Percentiles rank a stretch among this genome's conserved stretches.
Evolutionary conservation across 495 filamentous ascomycete genomes (phyloP).

Genomic region (Pseudotulostoma volvatum): DNA sequence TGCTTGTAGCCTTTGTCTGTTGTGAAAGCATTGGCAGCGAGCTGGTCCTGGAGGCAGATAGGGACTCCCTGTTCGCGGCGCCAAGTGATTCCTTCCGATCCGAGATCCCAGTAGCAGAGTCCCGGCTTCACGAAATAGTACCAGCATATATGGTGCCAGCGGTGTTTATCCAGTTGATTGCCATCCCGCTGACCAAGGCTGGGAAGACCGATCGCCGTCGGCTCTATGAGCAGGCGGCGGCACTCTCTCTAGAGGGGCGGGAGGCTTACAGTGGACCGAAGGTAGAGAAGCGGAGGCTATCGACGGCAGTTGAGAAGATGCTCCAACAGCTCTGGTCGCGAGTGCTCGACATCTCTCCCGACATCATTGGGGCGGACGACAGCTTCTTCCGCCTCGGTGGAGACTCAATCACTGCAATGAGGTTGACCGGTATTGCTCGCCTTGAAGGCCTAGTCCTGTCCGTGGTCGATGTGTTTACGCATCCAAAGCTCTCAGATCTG

Average conservation of each 20-base stretch:
- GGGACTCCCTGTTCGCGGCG: not conserved
- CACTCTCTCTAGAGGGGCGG: constrained; percentile 3
- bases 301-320: constrained; percentile 9
- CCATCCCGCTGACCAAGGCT: constrained; percentile 2
- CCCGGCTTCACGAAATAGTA: not conserved
- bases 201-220: constrained; percentile 8
- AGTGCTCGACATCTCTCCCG: constrained; percentile 8
- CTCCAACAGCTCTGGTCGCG: constrained; percentile 16
- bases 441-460: constrained; percentile 14
- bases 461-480: constrained; percentile 20
- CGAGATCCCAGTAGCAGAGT: too few species aligned
- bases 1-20: not conserved
- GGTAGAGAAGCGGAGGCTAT: not conserved
- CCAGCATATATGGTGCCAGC: constrained; percentile 3
- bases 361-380: constrained; percentile 8
- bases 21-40: not conserved
- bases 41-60: not conserved
- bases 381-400: constrained; percentile 13
- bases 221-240: constrained; percentile 1
- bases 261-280: not conserved
- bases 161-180: constrained; percentile 3
- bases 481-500: constrained; percentile 22
- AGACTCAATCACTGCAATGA: constrained; percentile 12
- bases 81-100: too few species aligned
- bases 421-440: constrained; percentile 5